Evolutionary conservation across 805 yeast genomes (phyloP).

Genomic region (Candida bentonensis): DNA sequence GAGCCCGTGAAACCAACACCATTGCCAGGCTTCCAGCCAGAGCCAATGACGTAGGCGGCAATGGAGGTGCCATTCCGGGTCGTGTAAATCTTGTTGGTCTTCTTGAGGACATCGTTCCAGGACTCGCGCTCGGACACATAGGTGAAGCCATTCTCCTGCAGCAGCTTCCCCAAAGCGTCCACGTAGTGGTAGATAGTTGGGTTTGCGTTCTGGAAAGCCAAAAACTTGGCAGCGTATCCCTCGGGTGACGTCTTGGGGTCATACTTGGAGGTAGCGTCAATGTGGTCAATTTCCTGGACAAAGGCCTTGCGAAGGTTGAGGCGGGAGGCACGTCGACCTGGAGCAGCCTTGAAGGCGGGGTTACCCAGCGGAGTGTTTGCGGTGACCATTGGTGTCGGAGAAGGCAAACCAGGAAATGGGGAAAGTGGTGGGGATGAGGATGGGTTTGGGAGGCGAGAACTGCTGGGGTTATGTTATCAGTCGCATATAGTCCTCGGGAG

Average conservation of each 20-base stretch:
- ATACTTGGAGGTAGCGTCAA: slow-evolving; percentile 3
- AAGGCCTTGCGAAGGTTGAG: neutral
- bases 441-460: neutral
- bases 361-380: neutral
- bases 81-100: slow-evolving; percentile 41
- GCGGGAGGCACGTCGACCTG: neutral
- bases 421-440: too few species aligned
- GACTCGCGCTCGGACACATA: slow-evolving; percentile 49
- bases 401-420: too few species aligned
- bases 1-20: slow-evolving; percentile 57
- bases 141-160: slow-evolving; percentile 47
- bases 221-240: slow-evolving; percentile 29
- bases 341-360: neutral
- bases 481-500: too few species aligned
- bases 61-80: slow-evolving; percentile 55
- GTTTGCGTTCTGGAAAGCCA: slow-evolving; percentile 54
- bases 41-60: slow-evolving; percentile 58
- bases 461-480: too few species aligned
- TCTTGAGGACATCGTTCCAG: slow-evolving; percentile 32
- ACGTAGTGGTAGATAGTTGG: slow-evolving; percentile 73
- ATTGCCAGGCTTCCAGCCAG: slow-evolving; percentile 46
- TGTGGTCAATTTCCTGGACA: neutral
- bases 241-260: slow-evolving; percentile 14
- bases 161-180: slow-evolving; percentile 30
- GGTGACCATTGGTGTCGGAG: too few species aligned